These are phyloP conservation scores for Madurella fahalii DNA, from an alignment of 2,329 filamentous ascomycete species.

Conservation along the genomic window DNA sequence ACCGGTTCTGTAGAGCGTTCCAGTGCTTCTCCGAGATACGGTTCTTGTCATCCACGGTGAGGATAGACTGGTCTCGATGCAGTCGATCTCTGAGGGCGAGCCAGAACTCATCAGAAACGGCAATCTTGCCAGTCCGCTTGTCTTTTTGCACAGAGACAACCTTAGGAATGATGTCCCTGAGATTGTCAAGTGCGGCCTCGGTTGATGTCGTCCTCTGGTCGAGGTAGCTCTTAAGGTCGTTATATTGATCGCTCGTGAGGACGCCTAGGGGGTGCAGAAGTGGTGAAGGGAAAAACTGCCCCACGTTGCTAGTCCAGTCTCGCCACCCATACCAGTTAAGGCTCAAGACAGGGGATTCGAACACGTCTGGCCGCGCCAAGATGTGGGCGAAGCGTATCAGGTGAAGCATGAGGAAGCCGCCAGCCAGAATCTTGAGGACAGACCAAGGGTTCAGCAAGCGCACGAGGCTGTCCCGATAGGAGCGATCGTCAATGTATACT, in stretches of 20 bases:
- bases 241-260: conserved; percentile 21
- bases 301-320: conserved; percentile 25
- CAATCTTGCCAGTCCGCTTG: conserved; percentile 41
- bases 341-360: neutral
- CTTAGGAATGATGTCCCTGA: conserved; percentile 52
- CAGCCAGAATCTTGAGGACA: neutral
- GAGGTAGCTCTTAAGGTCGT: conserved; percentile 25
- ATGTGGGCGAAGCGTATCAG: conserved; percentile 2
- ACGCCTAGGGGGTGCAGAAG: conserved; percentile 15
- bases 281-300: conserved; percentile 28
- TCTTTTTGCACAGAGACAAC: conserved; percentile 52
- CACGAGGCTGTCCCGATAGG: neutral
- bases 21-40: conserved; percentile 45
- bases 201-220: conserved; percentile 29
- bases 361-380: conserved; percentile 9
- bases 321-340: conserved; percentile 26
- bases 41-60: conserved; percentile 41
- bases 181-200: conserved; percentile 36
- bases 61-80: conserved; percentile 42
- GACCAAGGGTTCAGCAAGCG: neutral
- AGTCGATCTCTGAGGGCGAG: conserved; percentile 57
- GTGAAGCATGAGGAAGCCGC: conserved; percentile 8
- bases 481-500: neutral
- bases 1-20: conserved; percentile 41
- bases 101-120: conserved; percentile 62